Evolutionary conservation across 352 stramenopile species (phyloP).

Genomic region (Phytophthora brassicae): DNA sequence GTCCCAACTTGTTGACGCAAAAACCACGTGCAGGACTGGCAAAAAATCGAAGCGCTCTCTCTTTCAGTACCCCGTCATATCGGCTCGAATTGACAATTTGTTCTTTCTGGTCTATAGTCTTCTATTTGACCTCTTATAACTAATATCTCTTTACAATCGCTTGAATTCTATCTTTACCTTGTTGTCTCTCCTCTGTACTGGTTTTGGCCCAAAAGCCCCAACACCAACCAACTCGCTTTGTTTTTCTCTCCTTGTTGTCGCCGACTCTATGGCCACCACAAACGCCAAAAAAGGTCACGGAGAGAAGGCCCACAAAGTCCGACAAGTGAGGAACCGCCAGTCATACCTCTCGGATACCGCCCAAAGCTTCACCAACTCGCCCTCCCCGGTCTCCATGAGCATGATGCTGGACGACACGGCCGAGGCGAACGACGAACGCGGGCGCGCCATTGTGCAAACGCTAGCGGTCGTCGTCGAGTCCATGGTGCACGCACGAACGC

Average conservation of each 20-base stretch:
- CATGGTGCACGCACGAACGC: conserved; percentile 85
- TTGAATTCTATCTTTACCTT: no score
- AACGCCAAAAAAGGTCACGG: conserved; percentile 13
- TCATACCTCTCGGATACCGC: no score
- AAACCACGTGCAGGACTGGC: not conserved
- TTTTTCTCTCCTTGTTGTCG: not conserved
- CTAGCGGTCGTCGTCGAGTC: conserved; percentile 76
- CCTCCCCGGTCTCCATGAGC: conserved; percentile 7
- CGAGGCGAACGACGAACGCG: conserved; percentile 73
- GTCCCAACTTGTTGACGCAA: conserved; percentile 9
- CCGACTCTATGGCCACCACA: conserved; percentile 14
- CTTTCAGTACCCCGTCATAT: not conserved
- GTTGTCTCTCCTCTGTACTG: not conserved
- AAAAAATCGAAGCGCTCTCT: not conserved
- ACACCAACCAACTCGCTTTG: conserved; percentile 14
- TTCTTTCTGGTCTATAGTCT: no score
- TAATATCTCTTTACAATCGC: not conserved
- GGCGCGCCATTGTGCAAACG: conserved; percentile 77
- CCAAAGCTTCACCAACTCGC: not conserved
- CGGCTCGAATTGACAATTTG: not conserved
- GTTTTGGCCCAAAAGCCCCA: not conserved
- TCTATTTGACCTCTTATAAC: no score
- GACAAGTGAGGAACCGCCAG: not conserved
- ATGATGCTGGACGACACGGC: conserved; percentile 44
- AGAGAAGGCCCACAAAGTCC: not conserved